phyloP scores from a whole-genome alignment of 1,284 basidiomycete species.

The Puccinia triticina region DNA sequence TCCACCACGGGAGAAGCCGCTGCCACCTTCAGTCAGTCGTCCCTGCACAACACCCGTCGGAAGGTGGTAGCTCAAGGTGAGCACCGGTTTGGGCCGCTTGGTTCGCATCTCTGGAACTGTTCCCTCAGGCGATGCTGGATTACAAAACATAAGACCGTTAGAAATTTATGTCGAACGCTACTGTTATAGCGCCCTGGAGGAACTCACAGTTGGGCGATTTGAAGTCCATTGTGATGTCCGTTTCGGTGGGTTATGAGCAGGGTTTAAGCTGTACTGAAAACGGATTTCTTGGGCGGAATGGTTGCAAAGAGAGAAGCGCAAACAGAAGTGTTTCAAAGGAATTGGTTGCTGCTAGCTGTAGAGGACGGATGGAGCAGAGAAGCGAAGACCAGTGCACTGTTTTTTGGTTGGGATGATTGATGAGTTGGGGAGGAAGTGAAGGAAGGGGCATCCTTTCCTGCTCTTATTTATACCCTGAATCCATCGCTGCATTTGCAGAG shows the following conservation, averaged over 20 bases:
- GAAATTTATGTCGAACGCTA: not conserved
- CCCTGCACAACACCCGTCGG: slow-evolving; percentile 22
- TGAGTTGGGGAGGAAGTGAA: not conserved
- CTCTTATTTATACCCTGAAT: slow-evolving; percentile 1
- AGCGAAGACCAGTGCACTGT: not conserved
- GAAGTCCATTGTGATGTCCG: not conserved
- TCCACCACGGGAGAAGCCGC: not conserved
- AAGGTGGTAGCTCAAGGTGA: slow-evolving; percentile 22
- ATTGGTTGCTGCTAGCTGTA: not conserved
- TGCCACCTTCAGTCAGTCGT: not conserved
- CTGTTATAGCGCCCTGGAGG: not conserved
- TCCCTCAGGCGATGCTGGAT: slow-evolving; percentile 13
- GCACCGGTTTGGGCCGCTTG: slow-evolving; percentile 24
- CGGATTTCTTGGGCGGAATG: not conserved
- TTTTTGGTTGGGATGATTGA: not conserved
- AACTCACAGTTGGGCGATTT: slow-evolving; percentile 30
- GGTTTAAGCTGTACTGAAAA: too few relatives aligned
- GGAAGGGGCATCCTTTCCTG: not conserved
- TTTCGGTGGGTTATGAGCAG: not conserved
- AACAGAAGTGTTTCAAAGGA: not conserved
- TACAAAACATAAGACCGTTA: not conserved
- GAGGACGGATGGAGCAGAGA: not conserved
- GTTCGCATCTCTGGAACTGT: not conserved
- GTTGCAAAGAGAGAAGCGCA: not conserved
- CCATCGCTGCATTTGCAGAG: not conserved